Evolutionary conservation across 257 asterid genomes (phyloP).

Genomic region (Fraxinus americana): DNA sequence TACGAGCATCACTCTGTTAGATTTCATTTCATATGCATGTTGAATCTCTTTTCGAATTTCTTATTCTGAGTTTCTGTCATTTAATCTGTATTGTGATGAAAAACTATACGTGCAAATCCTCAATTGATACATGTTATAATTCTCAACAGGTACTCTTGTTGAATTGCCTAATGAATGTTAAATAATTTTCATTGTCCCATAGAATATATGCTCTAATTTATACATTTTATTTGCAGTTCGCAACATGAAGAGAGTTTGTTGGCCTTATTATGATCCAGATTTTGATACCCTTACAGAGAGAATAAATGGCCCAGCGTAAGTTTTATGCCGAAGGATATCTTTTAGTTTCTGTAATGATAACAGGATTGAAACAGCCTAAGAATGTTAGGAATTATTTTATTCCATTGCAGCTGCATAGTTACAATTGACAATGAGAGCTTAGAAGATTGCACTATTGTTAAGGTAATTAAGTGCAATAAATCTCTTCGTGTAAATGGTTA

Average conservation of each 20-base stretch:
- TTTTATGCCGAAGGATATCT: neutral
- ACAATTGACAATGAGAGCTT: constrained; percentile 64
- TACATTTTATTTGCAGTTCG: constrained; percentile 18
- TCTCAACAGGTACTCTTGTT: neutral
- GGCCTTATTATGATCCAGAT: constrained; percentile 79
- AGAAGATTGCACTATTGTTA: constrained; percentile 59
- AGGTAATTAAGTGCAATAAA: constrained; percentile 34
- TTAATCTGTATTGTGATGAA: neutral
- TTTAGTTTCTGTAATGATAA: neutral
- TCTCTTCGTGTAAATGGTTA: neutral
- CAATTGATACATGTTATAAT: neutral
- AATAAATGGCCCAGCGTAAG: constrained; percentile 67
- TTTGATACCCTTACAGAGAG: constrained; percentile 75
- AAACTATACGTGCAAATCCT: neutral
- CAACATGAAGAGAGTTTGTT: constrained; percentile 56
- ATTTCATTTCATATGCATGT: neutral
- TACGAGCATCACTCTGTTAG: neutral
- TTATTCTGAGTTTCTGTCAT: neutral
- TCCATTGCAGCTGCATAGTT: constrained; percentile 59
- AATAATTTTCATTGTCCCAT: neutral
- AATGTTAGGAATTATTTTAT: neutral
- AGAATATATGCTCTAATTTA: neutral
- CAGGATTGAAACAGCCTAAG: neutral
- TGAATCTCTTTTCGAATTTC: neutral
- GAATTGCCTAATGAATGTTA: neutral